Percentiles rank a stretch among this genome's conserved stretches.
Conservation (phyloP, 768 basidiomycete genomes). For the Mycena filopes region DNA sequence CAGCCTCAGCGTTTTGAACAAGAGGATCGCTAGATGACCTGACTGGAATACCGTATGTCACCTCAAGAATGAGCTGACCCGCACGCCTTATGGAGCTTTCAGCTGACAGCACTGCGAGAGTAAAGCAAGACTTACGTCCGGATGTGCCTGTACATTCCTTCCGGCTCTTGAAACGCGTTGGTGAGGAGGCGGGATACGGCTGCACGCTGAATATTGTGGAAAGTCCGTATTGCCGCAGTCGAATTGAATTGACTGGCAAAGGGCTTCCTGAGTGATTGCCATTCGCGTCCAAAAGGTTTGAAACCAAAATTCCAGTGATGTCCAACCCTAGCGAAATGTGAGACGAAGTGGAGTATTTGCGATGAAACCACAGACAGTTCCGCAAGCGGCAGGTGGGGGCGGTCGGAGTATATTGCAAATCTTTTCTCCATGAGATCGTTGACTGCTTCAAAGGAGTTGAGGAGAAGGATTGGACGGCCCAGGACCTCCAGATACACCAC, state of each 20-base stretch:
- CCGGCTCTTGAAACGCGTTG: not conserved
- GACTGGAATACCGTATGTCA: slow-evolving; percentile 13
- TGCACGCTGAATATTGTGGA: slow-evolving; percentile 2
- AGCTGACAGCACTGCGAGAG: not conserved
- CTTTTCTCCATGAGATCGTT: slow-evolving; percentile 47
- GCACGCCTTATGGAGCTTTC: not conserved
- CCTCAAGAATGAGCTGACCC: not conserved
- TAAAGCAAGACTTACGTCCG: not conserved
- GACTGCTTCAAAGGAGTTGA: slow-evolving; percentile 42
- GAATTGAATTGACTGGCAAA: slow-evolving; percentile 19
- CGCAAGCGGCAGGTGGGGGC: slow-evolving; percentile 31
- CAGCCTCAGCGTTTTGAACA: not conserved
- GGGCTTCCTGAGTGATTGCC: not conserved
- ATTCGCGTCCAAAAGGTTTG: slow-evolving; percentile 3
- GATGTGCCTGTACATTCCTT: not conserved
- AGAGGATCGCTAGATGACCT: too few relatives aligned
- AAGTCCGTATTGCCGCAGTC: not conserved
- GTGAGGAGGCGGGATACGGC: not conserved
- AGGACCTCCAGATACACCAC: slow-evolving; percentile 19
- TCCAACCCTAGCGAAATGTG: slow-evolving; percentile 1
- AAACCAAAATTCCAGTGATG: slow-evolving; percentile 18
- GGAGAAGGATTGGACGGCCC: slow-evolving; percentile 40
- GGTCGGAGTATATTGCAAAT: slow-evolving; percentile 43
- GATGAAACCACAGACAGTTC: not conserved
- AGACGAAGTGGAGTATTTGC: not conserved